Evolutionary conservation across 2,329 filamentous ascomycete genomes (phyloP), one percentile per base, ranked within the genome.

Genomic region (Whalleya microplaca): DNA sequence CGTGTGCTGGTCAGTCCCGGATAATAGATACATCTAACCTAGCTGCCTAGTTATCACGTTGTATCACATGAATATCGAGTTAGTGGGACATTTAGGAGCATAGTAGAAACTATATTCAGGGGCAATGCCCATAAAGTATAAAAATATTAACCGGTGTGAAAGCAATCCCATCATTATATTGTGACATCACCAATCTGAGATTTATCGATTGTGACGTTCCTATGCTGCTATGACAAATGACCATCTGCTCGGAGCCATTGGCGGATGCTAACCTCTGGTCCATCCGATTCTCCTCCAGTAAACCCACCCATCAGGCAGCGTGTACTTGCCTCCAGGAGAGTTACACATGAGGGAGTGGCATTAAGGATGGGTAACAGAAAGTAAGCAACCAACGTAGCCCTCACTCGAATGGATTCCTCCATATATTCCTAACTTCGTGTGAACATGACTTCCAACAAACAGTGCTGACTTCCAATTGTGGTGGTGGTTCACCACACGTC

Each of bases 351-450:
- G 50, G 51, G 54, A 54, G 50, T 51, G 32, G 14, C 32, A 63
- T 63, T 63, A 63, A 63, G 52, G 60, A 61, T 63, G 53, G 55
- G 47, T 47, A 45, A 47, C 48, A 55, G 47, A 37, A 12, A 40
- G 45, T 56, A 59, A 53, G 52, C 53, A 49, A 54, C 48, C 45
- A 56, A 56, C 43, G 55, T 55, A 29, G 23, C 44, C 6, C 23
- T 29, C 14, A 18, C 41, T 54, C 41, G 51, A 48, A 47, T 41
- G 48, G n/a, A 48, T 58, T 56, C 23, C 37, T 58, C 55, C 58
- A 54, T 49, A 59, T 62, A 59, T 58, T 64, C 61, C 56, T 62
- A 58, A 59, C 55, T 43, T 62, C 58, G 46, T 59, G 43, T 59
- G 43, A 58, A 50, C 54, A 58, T 55, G 51, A 48, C 53, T 47